These are phyloP conservation scores for Lachancea dasiensis DNA, from an alignment of 805 yeast species.

Conservation along the genomic window DNA sequence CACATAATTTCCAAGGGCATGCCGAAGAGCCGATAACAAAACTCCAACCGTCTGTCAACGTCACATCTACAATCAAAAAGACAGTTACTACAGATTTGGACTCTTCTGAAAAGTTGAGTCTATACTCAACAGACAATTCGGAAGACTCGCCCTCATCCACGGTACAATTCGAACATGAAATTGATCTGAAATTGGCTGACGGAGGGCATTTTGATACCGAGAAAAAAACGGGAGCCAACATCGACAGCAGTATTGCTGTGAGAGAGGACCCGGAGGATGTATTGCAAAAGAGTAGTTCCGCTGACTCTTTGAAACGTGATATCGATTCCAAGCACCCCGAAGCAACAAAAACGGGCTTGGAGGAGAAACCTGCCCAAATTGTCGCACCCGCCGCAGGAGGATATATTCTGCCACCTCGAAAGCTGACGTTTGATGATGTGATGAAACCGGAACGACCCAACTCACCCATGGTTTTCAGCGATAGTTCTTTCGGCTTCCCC, in stretches of 20 bases:
- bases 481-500: conserved; percentile 84
- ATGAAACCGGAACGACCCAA: conserved; percentile 41
- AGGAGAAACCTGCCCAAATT: conserved; percentile 1
- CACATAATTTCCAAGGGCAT: neutral
- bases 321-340: neutral
- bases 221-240: too few relatives aligned
- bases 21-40: neutral
- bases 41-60: conserved; percentile 16
- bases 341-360: neutral
- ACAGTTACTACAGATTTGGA: neutral
- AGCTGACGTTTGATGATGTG: conserved; percentile 33
- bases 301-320: neutral
- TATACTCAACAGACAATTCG: too few relatives aligned
- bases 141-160: too few relatives aligned
- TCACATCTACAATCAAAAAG: conserved; percentile 9
- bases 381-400: conserved; percentile 4
- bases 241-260: neutral
- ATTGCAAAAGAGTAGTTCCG: too few relatives aligned
- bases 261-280: neutral
- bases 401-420: conserved; percentile 26
- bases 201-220: too few relatives aligned
- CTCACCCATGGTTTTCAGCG: conserved; percentile 56
- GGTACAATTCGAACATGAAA: too few relatives aligned
- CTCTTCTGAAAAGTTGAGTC: too few relatives aligned
- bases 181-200: too few relatives aligned